Percentiles rank a stretch among this genome's conserved stretches.
phyloP scores from a whole-genome alignment of 1,139 yeast species.

The Arxiozyma slooffiae region DNA sequence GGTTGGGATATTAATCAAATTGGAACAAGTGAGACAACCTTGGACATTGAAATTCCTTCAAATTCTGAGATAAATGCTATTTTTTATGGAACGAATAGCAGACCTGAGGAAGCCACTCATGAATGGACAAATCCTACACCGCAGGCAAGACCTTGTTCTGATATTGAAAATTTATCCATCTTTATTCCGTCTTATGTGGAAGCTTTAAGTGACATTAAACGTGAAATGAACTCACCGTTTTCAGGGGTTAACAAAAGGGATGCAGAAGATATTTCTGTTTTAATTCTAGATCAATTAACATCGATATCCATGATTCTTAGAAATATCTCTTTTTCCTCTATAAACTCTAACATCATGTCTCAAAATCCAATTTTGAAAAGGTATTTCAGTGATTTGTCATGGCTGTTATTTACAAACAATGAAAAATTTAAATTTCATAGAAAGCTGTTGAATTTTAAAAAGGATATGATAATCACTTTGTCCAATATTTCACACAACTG shows the following conservation, averaged over 20 bases:
- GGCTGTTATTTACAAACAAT: constrained; percentile 39
- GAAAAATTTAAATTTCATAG: constrained; percentile 45
- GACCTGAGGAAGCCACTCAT: constrained; percentile 10
- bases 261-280: constrained; percentile 45
- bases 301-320: constrained; percentile 76
- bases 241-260: constrained; percentile 48
- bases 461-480: constrained; percentile 63
- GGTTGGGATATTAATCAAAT: constrained; percentile 32
- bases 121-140: constrained; percentile 21
- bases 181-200: constrained; percentile 40
- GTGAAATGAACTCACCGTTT: constrained; percentile 56
- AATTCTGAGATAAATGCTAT: neutral
- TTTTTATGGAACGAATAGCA: constrained; percentile 3
- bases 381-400: constrained; percentile 43
- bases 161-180: constrained; percentile 13
- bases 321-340: constrained; percentile 64
- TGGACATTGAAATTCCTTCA: constrained; percentile 5
- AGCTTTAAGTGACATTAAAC: constrained; percentile 44
- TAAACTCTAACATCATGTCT: constrained; percentile 44
- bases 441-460: constrained; percentile 58
- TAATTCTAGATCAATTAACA: constrained; percentile 63
- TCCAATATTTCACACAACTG: constrained; percentile 62
- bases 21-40: constrained; percentile 24
- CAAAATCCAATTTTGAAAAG: constrained; percentile 39
- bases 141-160: constrained; percentile 11